These are phyloP conservation scores for Suillus sp. DNA, from an alignment of 768 basidiomycete species.

Conservation along the genomic window DNA sequence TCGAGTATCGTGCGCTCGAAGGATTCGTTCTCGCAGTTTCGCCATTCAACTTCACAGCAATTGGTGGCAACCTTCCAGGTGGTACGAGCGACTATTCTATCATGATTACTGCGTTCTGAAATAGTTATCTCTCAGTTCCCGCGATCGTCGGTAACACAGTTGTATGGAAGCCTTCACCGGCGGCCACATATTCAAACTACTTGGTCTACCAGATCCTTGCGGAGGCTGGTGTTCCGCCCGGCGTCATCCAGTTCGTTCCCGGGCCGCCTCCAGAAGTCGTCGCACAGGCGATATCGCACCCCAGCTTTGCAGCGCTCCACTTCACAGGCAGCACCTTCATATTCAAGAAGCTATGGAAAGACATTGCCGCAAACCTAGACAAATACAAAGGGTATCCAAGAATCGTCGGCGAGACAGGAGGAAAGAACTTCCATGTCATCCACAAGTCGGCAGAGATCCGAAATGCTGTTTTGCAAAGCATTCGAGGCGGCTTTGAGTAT, in stretches of 20 bases:
- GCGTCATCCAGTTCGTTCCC: slow-evolving; percentile 97
- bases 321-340: slow-evolving; percentile 96
- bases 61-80: slow-evolving; percentile 92
- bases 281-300: slow-evolving; percentile 77
- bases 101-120: background rate
- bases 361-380: slow-evolving; percentile 88
- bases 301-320: slow-evolving; percentile 84
- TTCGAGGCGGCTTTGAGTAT: slow-evolving; percentile 94
- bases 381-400: slow-evolving; percentile 88
- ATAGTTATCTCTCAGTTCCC: slow-evolving; percentile 52
- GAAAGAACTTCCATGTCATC: slow-evolving; percentile 97
- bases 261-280: slow-evolving; percentile 87
- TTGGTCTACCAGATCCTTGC: slow-evolving; percentile 85
- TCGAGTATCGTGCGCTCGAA: slow-evolving; percentile 96
- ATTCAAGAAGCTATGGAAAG: slow-evolving; percentile 96
- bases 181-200: slow-evolving; percentile 95
- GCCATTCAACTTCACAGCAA: slow-evolving; percentile 98
- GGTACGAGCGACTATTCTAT: slow-evolving; percentile 34
- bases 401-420: slow-evolving; percentile 97
- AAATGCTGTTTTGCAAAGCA: slow-evolving; percentile 87
- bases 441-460: slow-evolving; percentile 84
- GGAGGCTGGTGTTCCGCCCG: slow-evolving; percentile 92
- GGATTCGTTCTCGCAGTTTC: slow-evolving; percentile 98
- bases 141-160: slow-evolving; percentile 94
- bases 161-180: slow-evolving; percentile 97